A percentile compares a stretch with the other conserved stretches of the same genome.
These are phyloP conservation scores for Sporothrix brasiliensis DNA, from an alignment of 2,329 filamentous ascomycete species.

Conservation along the genomic window DNA sequence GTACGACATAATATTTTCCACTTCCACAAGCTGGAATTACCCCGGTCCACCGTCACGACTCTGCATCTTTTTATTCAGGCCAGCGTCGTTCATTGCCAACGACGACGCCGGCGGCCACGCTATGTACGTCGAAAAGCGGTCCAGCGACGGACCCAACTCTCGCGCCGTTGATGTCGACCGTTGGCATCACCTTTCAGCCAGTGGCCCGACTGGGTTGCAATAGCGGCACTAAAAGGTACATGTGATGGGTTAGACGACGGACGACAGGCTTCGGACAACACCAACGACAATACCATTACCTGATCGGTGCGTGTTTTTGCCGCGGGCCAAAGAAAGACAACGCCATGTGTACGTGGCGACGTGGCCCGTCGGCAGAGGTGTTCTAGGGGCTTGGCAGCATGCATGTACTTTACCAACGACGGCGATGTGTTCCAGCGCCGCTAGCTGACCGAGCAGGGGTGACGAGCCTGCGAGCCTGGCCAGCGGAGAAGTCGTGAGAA, in stretches of 20 bases:
- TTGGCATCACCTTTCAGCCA: neutral
- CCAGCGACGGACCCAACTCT: neutral
- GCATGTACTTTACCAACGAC: conserved; percentile 26
- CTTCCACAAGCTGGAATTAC: neutral
- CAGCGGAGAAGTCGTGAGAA: neutral
- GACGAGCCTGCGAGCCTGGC: neutral
- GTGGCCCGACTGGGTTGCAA: neutral
- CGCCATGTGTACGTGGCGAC: conserved; percentile 14
- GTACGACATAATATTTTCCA: conserved; percentile 10
- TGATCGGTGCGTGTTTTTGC: conserved; percentile 10
- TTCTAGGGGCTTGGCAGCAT: conserved; percentile 28
- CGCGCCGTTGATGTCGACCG: neutral
- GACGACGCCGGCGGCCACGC: conserved; percentile 24
- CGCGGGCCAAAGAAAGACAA: conserved; percentile 1
- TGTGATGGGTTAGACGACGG: neutral
- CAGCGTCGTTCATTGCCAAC: neutral
- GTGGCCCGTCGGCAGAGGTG: conserved; percentile 22
- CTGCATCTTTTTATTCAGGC: neutral
- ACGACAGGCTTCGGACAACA: neutral
- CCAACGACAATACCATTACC: conserved; percentile 14
- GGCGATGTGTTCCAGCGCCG: neutral
- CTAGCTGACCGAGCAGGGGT: conserved; percentile 13
- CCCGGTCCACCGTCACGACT: neutral
- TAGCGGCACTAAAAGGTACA: conserved; percentile 12
- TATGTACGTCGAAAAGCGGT: conserved; percentile 7